phyloP scores from a whole-genome alignment of 768 basidiomycete species.

The Pisolithus microcarpus region DNA sequence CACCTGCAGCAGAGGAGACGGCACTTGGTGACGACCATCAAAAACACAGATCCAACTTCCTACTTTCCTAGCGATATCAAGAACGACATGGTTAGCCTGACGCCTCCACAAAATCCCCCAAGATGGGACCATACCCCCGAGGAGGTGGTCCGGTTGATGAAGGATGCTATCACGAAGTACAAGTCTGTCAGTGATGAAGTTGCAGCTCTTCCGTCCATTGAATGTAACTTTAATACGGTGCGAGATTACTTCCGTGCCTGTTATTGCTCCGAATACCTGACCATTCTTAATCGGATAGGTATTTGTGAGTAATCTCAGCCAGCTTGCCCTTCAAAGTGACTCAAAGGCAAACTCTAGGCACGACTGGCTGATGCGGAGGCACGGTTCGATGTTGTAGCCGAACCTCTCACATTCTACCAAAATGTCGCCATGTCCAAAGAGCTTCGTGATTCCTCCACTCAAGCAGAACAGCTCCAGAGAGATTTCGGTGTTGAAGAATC shows the following conservation, averaged over 20 bases:
- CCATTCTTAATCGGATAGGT: conserved; percentile 39
- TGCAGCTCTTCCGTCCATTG: conserved; percentile 47
- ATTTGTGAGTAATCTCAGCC: conserved; percentile 48
- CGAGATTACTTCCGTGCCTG: conserved; percentile 17
- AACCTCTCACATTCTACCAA: conserved; percentile 73
- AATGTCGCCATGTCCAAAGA: conserved; percentile 70
- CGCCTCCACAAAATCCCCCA: conserved; percentile 60
- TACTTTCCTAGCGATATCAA: conserved; percentile 7
- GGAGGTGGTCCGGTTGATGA: conserved; percentile 50
- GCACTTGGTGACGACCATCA: neutral
- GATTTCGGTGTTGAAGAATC: conserved; percentile 70
- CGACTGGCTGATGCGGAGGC: conserved; percentile 58
- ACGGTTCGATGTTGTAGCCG: conserved; percentile 39
- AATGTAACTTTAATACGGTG: conserved; percentile 63
- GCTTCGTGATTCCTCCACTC: conserved; percentile 76
- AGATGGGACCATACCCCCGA: conserved; percentile 60
- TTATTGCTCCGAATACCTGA: neutral
- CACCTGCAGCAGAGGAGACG: neutral
- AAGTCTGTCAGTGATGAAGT: conserved; percentile 51
- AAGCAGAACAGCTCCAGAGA: conserved; percentile 61
- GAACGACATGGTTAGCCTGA: conserved; percentile 39
- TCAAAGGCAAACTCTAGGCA: conserved; percentile 33
- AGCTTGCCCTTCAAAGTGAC: conserved; percentile 5
- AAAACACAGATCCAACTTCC: conserved; percentile 2
- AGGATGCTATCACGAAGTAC: conserved; percentile 51